A percentile compares a stretch with the other conserved stretches of the same genome.
phyloP scores from a whole-genome alignment of 1,284 basidiomycete species.

The Taiwanofungus camphoratus region DNA sequence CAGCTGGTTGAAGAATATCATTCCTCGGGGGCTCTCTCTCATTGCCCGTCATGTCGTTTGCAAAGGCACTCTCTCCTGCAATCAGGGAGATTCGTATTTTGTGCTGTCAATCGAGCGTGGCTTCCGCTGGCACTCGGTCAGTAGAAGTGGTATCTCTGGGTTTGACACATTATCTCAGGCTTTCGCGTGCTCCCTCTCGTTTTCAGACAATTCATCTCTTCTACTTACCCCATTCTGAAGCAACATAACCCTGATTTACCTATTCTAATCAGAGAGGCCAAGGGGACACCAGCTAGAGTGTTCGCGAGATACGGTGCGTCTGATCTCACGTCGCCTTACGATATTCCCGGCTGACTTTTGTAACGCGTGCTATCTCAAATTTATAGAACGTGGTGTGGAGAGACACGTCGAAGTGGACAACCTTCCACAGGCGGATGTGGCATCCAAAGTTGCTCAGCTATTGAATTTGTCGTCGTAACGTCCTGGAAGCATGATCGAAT shows the following conservation, averaged over 20 bases:
- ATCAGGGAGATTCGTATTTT: constrained; percentile 84
- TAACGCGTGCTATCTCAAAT: too few species aligned
- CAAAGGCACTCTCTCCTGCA: constrained; percentile 76
- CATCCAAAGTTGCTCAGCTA: constrained; percentile 60
- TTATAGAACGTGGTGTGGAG: constrained; percentile 70
- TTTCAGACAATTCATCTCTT: constrained; percentile 77
- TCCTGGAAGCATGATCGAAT: too few species aligned
- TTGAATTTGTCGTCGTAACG: constrained; percentile 36
- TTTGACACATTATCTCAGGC: not conserved
- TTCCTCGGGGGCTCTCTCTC: too few species aligned
- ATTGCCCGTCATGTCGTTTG: constrained; percentile 71
- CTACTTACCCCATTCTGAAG: constrained; percentile 80
- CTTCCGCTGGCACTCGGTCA: constrained; percentile 82
- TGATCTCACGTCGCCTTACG: not conserved
- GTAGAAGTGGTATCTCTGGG: constrained; percentile 19
- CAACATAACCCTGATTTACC: constrained; percentile 87
- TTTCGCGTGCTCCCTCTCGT: not conserved
- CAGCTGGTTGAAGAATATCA: too few species aligned
- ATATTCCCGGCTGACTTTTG: too few species aligned
- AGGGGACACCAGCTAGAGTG: constrained; percentile 79
- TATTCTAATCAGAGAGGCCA: constrained; percentile 86
- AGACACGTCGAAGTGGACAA: constrained; percentile 78
- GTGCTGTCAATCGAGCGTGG: constrained; percentile 75
- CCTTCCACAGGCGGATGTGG: constrained; percentile 64
- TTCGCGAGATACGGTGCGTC: constrained; percentile 89